Evolutionary conservation across 169 alveolate species (phyloP), one percentile per base, ranked within the genome.

Genomic region (Plasmodium inui): DNA sequence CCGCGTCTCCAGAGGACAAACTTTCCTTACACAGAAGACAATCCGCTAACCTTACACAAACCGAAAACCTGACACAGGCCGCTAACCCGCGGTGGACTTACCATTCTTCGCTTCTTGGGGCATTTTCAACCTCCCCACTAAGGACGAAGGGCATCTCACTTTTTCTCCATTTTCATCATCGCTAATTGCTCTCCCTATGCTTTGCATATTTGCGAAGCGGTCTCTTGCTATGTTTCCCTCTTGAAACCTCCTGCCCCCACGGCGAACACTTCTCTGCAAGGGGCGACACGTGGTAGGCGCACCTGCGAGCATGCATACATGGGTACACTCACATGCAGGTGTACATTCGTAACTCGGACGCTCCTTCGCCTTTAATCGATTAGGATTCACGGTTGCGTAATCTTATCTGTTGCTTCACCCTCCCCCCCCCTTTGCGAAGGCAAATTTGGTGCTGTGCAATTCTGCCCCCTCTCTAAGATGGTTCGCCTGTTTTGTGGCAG

Each of bases 111-210:
- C 14, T 71, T 17, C 73, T 79, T 19, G 9, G 9, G 74, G 46
- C 17, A 5, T 17, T 41, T 37, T 46, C n/a, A 67, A 32, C 2
- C 19, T n/a, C 50, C 14, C 44, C 34, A 44, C 12, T 37, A 32
- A 55, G 30, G 79, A 37, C 19, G 76, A 67, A n/a, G 94, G 94
- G 74, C 94, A 88, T 79, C 71, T 76, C 82, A 41, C 67, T 41
- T 61, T 88, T 79, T 88, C 67, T 2, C 50, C 89, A 67, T 57
- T 22, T 88, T 55, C 7, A n/a, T 80, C 30, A 1, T n/a, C 9
- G 3, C 50, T 32, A 79, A 41, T 79, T 55, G 76, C 39, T 12
- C 9, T 41, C 6, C 89, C 53, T 39, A 88, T 7, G 72, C 82
- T 88, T 83, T 55, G 76, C 89, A 88, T 79, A 32, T 41, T 79